Evolutionary conservation across 2,329 filamentous ascomycete genomes (phyloP).

Genomic region (Lasiodiplodia sp.): DNA sequence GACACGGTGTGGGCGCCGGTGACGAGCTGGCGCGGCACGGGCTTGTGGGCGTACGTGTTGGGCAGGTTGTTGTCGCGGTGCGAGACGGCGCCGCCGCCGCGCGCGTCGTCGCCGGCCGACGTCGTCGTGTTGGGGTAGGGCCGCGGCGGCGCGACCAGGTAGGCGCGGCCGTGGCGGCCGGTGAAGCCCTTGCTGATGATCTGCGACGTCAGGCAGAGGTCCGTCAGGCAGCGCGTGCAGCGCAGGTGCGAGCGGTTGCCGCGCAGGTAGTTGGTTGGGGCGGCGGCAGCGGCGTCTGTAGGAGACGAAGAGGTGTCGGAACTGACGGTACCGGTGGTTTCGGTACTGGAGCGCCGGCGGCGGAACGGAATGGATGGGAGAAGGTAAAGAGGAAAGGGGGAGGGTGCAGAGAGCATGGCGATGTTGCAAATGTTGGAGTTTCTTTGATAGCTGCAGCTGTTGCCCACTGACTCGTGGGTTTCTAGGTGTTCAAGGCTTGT

Average conservation of each 20-base stretch:
- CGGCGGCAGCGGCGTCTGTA: conserved; percentile 36
- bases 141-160: conserved; percentile 62
- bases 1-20: conserved; percentile 69
- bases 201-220: conserved; percentile 65
- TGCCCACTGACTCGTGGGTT: conserved; percentile 15
- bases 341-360: conserved; percentile 52
- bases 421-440: background rate
- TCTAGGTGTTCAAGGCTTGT: background rate
- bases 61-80: conserved; percentile 54
- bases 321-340: conserved; percentile 42
- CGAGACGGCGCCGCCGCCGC: conserved; percentile 22
- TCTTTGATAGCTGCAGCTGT: background rate
- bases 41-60: conserved; percentile 64
- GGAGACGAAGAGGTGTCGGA: conserved; percentile 37
- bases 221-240: conserved; percentile 65
- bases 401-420: conserved; percentile 29
- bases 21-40: conserved; percentile 66
- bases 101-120: conserved; percentile 17
- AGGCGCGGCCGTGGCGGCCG: conserved; percentile 69
- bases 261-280: conserved; percentile 38
- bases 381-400: conserved; percentile 48
- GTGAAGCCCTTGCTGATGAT: conserved; percentile 72
- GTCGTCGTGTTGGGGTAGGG: conserved; percentile 10
- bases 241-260: conserved; percentile 50
- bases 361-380: conserved; percentile 45